Base-by-base conservation (phyloP, 306 rosid species). In the Vicia villosa region DNA sequence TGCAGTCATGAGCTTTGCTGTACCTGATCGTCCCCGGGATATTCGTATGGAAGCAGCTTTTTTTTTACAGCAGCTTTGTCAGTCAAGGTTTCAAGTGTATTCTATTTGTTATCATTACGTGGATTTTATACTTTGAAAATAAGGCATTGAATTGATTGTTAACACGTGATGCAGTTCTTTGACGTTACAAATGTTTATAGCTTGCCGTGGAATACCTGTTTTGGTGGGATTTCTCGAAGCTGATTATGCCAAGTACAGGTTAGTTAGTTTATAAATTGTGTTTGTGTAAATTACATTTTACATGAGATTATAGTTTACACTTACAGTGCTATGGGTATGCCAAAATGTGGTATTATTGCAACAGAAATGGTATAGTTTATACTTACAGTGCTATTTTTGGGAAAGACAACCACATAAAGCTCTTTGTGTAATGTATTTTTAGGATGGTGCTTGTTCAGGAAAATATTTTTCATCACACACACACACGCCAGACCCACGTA, bases 231-330 rank as follows among this genome's bases (percentile, higher is more conserved):
- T 95, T 83, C 86, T 95, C 14, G 99, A 95, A 86, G 92, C 99
- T 41, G 97, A 95, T 80, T 95, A 95, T 83, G 96, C 97, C 64
- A 95, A 86, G 80, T 95, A 91, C 91, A 91, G 99, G 99, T 95
- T 77, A 70, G 89, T 74, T 63, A 17, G 30, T 40, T 69, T 52
- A 37, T 66, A 66, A 72, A 49, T 58, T 59, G 16, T 68, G 13
- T 65, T 68, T 42, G 62, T 17, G 22, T 22, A 72, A 26, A 71
- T 42, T 10, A 13, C 58, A 40, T 41, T 72, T 69, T 55, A 71
- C 51, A 5, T 46, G 13, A 28, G 9, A 10, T 58, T 45, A 12
- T 42, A 12, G 11, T 63, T 61, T 73, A 22, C 30, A 55, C 58
- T 61, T 73, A 22, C 30, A 55, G 43, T 40, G 15, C 41, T 38